phyloP scores from a whole-genome alignment of 768 basidiomycete genomes.

The Boletales sp. region DNA sequence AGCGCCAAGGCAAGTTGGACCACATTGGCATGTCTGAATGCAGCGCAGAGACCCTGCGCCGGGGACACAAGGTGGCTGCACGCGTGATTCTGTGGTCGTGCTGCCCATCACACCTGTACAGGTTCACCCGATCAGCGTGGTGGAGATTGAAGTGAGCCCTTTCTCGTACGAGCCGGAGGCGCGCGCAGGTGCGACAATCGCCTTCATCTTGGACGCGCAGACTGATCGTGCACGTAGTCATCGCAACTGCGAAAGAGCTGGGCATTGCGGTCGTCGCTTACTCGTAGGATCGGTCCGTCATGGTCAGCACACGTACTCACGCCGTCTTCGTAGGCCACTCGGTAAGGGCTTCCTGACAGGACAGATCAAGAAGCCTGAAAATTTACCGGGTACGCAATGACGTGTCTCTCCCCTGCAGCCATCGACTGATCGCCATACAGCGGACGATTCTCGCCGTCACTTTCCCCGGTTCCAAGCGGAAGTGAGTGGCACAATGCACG shows the following conservation, averaged over 20 bases:
- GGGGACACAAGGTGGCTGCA: slow-evolving; percentile 20
- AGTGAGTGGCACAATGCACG: slow-evolving; percentile 2
- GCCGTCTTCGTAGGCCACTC: slow-evolving; percentile 39
- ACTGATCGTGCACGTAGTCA: slow-evolving; percentile 29
- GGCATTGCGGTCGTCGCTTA: slow-evolving; percentile 58
- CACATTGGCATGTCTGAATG: slow-evolving; percentile 61
- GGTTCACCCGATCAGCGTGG: slow-evolving; percentile 53
- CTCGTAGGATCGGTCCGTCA: slow-evolving; percentile 34
- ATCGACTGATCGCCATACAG: slow-evolving; percentile 18
- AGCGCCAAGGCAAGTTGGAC: slow-evolving; percentile 30
- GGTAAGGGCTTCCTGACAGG: slow-evolving; percentile 54
- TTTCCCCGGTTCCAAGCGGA: slow-evolving; percentile 48
- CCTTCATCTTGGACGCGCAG: too few relatives aligned
- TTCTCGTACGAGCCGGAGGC: slow-evolving; percentile 46
- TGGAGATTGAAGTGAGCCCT: slow-evolving; percentile 67
- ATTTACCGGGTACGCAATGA: slow-evolving; percentile 28
- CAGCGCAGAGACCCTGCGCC: slow-evolving; percentile 45
- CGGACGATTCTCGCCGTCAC: slow-evolving; percentile 38
- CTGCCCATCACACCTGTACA: slow-evolving; percentile 13
- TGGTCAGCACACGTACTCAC: neutral
- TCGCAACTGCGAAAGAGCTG: slow-evolving; percentile 51
- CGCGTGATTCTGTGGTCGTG: neutral
- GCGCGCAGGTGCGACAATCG: neutral
- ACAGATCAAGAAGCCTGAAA: slow-evolving; percentile 38
- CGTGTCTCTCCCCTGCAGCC: neutral